A percentile compares a stretch with the other conserved stretches of the same genome.
Conservation (phyloP, 148 eudicot genomes). For the Beta vulgaris region DNA sequence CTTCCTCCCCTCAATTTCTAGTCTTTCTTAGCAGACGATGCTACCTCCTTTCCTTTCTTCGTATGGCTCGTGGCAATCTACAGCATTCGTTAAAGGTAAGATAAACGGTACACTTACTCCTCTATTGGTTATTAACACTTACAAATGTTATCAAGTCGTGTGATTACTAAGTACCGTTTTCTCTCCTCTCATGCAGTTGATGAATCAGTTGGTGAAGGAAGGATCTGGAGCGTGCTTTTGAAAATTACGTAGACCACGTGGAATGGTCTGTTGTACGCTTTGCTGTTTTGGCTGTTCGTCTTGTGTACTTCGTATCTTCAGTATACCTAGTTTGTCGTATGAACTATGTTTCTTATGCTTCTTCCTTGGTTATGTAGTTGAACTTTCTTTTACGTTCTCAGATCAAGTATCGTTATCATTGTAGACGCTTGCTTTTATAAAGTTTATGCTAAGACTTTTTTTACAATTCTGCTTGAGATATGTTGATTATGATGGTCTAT, state of each 20-base stretch:
- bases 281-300: constrained; percentile 18
- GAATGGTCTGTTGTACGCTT: constrained; percentile 16
- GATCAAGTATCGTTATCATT: constrained; percentile 7
- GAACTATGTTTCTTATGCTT: constrained; percentile 11
- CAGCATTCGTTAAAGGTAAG: constrained; percentile 2
- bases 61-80: constrained; percentile 8
- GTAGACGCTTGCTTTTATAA: not conserved
- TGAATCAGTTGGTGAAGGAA: not conserved
- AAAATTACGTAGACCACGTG: constrained; percentile 3
- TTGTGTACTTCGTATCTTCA: constrained; percentile 14
- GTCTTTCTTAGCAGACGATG: not conserved
- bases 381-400: too few species aligned
- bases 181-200: constrained; percentile 17
- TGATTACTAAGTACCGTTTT: not conserved
- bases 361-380: not conserved
- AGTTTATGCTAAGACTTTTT: not conserved
- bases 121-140: not conserved
- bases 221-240: constrained; percentile 12
- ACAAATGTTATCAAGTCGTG: not conserved
- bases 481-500: not conserved
- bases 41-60: constrained; percentile 12
- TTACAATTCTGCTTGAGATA: not conserved
- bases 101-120: not conserved
- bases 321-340: constrained; percentile 8
- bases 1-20: constrained; percentile 17